These are phyloP conservation scores for Chrysophaeum taylorii DNA, from an alignment of 352 stramenopile genomes.

Conservation along the genomic window DNA sequence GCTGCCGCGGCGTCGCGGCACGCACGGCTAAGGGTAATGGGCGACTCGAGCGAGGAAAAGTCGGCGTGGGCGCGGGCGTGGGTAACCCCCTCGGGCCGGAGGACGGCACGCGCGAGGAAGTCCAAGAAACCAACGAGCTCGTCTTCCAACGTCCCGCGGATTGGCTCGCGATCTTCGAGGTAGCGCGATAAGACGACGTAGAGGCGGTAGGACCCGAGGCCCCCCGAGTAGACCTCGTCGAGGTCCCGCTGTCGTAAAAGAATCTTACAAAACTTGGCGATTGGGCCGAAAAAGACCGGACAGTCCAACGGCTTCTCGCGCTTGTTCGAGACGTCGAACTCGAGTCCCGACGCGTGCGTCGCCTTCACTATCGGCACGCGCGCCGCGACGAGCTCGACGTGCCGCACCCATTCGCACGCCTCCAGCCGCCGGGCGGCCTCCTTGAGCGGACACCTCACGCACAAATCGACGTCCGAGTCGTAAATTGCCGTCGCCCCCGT, in stretches of 20 bases:
- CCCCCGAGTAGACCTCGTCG: slow-evolving; percentile 1
- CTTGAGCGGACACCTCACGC: not conserved
- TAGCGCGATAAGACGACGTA: not conserved
- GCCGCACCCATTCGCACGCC: not conserved
- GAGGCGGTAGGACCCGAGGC: slow-evolving; percentile 1
- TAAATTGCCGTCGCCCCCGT: not conserved
- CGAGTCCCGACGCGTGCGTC: not conserved
- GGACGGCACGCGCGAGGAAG: no score
- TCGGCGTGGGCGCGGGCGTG: no score
- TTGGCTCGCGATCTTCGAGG: no score
- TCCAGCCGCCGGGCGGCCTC: not conserved
- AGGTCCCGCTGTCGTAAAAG: not conserved
- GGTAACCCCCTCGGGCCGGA: no score
- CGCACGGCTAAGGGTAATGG: no score
- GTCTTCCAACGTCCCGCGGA: no score
- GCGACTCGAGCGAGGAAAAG: no score
- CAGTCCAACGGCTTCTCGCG: not conserved
- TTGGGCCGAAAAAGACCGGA: not conserved
- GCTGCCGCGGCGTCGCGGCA: no score
- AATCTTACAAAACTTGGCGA: not conserved
- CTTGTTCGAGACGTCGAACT: not conserved
- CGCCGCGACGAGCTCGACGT: not conserved
- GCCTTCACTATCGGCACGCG: slow-evolving; percentile 4
- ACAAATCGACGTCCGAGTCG: slow-evolving; percentile 7
- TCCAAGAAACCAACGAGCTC: no score